Evolutionary conservation across 2,329 filamentous ascomycete species (phyloP), one percentile per base, ranked within the genome.

Genomic region (Cytospora paraplurivora): DNA sequence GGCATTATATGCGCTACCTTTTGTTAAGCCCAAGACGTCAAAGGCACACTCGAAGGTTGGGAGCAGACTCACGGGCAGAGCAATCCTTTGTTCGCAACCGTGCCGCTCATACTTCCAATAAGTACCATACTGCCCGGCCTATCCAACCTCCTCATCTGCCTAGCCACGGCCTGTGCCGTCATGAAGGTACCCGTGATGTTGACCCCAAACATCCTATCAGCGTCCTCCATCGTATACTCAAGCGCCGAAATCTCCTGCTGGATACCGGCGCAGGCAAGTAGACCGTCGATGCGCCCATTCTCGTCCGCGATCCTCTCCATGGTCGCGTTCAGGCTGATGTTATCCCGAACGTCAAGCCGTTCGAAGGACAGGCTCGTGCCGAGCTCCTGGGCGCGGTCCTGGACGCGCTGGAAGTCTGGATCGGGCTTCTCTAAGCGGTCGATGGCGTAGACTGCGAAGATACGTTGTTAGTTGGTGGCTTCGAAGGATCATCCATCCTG

Each of bases 111-210:
- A 68, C 85, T 88, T n/a, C 82, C 87, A 71, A 91, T 88, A 71
- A 91, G 75, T 15, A 85, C 84, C 65, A 91, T 84, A 71, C 85
- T 89, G 0, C 88, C 87, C 7, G 79, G 77, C 33, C 77, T 79
- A 63, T 84, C 81, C 34, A 85, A 79, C 57, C 82, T 81, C 27
- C 87, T 78, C 83, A 91, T 87, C 74, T 95, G 89, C 62, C 88
- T 84, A 38, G 93, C 93, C n/a, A 92, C 91, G 21, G 92, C 92
- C 79, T 94, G 91, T 33, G 92, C 92, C 67, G 92, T 96, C 84
- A 93, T 86, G 77, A 92, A 91, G 34, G 84, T 87, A 13, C 93
- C 93, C n/a, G 88, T 95, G 69, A 96, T 82, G 76, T 97, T 96
- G 72, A 94, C 88, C 71, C 90, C 85, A 76, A 96, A 83, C 81